Base-by-base conservation (phyloP, 129 eudicot species). In the Cynara cardunculus region DNA sequence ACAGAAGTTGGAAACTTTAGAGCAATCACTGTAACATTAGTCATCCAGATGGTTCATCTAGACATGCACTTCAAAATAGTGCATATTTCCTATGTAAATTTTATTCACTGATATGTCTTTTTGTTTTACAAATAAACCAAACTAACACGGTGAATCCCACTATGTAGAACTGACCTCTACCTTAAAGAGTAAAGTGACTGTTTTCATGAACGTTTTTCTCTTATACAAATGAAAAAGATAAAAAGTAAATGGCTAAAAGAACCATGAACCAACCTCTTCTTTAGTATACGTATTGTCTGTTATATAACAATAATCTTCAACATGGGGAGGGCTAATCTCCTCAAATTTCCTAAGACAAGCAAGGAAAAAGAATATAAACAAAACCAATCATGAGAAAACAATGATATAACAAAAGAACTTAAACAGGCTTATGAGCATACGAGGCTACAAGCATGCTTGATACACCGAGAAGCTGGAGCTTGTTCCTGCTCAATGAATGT, bases 391-490 rank as follows among this genome's bases (percentile, higher is more conserved):
- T 32, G 27, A 1, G 30, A 65, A 64, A 18, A 16, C 64, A 10
- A 35, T 59, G 14, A 83, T 35, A 8, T 77, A 26, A 34, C 1
- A 24, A 4, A 59, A 3, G 7, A 79, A 80, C 56, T 35, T 2
- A 19, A 3, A 22, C 59, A n/a, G 66, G 77, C 62, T 77, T 25
- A 76, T 8, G 71, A 73, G 24, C 99, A 81, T 95, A 95, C 99
- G 97, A 89, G 72, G 99, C 97, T 69, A 92, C 75, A 69, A 95
- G 97, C 99, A 95, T 95, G 90, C 91, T 77, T 24, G 96, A 86
- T 65, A 95, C 94, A 74, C 99, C 97, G 25, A 95, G 94, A 88
- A 95, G 99, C 87, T 95, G 99, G 87, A 95, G 97, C 83, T 78
- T 90, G 71, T 82, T 85, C 69, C 90, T 86, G 74, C 72, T 82